Evolutionary conservation across 169 alveolate genomes (phyloP).

Genomic region (Babesia ovis): DNA sequence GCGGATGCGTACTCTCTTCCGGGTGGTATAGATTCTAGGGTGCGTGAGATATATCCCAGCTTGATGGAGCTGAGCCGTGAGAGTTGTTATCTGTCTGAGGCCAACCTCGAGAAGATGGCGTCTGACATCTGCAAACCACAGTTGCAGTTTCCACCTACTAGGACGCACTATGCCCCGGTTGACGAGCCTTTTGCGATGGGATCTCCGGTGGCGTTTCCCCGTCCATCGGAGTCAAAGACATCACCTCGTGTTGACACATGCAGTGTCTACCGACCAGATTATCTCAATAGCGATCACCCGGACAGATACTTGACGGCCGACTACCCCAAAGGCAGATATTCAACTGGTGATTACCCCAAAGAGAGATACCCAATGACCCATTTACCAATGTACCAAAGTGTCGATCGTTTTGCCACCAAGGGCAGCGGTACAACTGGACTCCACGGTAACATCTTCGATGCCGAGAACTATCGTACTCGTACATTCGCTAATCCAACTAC

Average conservation of each 20-base stretch:
- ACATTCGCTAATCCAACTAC: background rate
- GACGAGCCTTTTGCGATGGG: background rate
- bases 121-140: constrained; percentile 1
- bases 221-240: background rate
- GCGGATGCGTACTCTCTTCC: constrained; percentile 51
- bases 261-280: background rate
- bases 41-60: constrained; percentile 46
- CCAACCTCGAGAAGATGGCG: constrained; percentile 48
- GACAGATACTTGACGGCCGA: background rate
- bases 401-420: constrained; percentile 8
- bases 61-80: constrained; percentile 38
- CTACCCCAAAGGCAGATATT: background rate
- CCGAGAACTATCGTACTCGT: constrained; percentile 1
- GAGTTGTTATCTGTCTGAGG: constrained; percentile 34
- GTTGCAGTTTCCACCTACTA: background rate
- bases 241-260: background rate
- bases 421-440: background rate
- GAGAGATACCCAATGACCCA: background rate
- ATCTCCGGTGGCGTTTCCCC: background rate
- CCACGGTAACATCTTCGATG: constrained; percentile 6
- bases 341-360: background rate
- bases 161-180: background rate
- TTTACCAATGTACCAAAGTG: background rate
- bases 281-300: background rate
- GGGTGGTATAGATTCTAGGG: constrained; percentile 19